Base-by-base conservation (phyloP, 83 land plant genomes). In the Larix sibirica region DNA sequence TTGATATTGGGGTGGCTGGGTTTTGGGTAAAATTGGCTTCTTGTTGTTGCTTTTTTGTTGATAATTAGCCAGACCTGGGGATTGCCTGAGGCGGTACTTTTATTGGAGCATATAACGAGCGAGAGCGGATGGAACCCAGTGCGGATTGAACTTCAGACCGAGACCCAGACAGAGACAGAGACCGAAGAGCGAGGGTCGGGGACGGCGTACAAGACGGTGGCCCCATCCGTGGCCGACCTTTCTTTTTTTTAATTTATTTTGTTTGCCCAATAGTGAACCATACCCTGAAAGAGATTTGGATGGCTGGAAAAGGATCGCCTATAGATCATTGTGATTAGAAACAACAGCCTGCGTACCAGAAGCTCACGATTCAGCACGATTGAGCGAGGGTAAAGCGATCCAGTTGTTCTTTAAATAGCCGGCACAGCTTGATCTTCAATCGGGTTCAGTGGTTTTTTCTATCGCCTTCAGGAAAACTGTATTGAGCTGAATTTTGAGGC, bases 201-300 rank as follows among this genome's bases (percentile, higher is more conserved):
- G 38, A 33, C 54, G 77, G 77, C 77, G 77, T 73, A 73, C 77
- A 73, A n/a, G 54, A 6, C 10, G 40, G 77, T 73, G 77, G 77
- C 77, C 77, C 77, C 77, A 24, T 73, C 77, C 44, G 54, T 73
- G 56, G 77, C 77, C 77, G 77, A 73, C 77, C 77, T 40, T 73
- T 73, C 21, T 42, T 73, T 42, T 9, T 50, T 50, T 50, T 50
- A 50, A 50, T 50, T 50, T 50, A 9, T 47, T 50, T 50, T 50
- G 54, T 50, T 50, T 73, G 24, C 74, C 74, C 77, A 73, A 73
- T 42, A 73, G 77, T 38, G 77, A 73, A 73, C 40, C 44, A 73
- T 73, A 9, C 77, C 54, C 77, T 42, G 40, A 12, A n/a, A 38
- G 23, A 73, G 77, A 73, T 73, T 73, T 73, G 77, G 24, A 73